Evolutionary conservation across 2,329 filamentous ascomycete genomes (phyloP), one percentile per base, ranked within the genome.

Genomic region (Neopestalotiopsis rosae): DNA sequence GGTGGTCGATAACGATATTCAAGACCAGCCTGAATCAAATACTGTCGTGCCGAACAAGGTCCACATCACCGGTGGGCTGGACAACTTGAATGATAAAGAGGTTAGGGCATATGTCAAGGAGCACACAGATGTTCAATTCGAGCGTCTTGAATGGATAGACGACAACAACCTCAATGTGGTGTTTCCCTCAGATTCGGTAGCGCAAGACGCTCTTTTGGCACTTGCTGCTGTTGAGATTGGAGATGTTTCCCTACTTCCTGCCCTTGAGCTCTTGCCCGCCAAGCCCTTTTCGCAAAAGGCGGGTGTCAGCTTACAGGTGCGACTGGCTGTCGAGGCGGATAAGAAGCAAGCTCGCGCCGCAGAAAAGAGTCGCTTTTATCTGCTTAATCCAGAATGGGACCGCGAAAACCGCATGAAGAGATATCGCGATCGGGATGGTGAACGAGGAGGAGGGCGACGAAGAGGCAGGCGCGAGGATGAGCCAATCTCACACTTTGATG

Each of bases 91-190:
- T 40, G 94, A 94, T 34, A 87, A 90, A 67, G 90, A 97, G 72
- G 91, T 98, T 74, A 91, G 92, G 74, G 85, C 87, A 69, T 98
- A 94, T 75, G 89, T 94, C 9, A 81, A 85, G 62, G 87, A 93
- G 71, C 88, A 96, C 79, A 82, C 85, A 45, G 78, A 80, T 14
- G 84, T 86, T 67, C 76, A 83, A 66, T 84, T 90, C 68, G 83
- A 88, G 68, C 87, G 88, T 70, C 85, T 98, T 71, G 94, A 98
- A 82, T 99, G 96, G 96, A 94, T 99, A 73, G 94, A 98, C 79
- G 96, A 99, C 80, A 91, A 89, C 6, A 95, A 94, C 0, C 94
- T 94, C 71, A 98, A 98, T 78, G 85, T 98, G 66, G 81, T 97
- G 66, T 98, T 96, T 82, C 84, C 82, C 52, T 86, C 86, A 6